A percentile compares a stretch with the other conserved stretches of the same genome.
These are phyloP conservation scores for Exsudoporus frostii DNA, from an alignment of 768 basidiomycete genomes.

Conservation along the genomic window DNA sequence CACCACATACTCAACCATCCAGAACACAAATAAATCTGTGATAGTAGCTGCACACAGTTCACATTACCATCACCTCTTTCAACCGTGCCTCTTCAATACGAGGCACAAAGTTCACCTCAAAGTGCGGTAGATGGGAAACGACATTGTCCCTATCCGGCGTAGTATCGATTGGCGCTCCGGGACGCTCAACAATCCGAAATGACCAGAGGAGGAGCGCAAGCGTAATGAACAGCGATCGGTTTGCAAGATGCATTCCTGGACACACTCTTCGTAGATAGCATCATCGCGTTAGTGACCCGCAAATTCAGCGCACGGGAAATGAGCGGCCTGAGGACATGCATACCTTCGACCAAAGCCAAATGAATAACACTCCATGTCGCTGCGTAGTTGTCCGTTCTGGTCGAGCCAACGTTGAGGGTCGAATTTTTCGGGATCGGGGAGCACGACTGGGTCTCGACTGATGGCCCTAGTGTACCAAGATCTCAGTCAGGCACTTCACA, in stretches of 20 bases:
- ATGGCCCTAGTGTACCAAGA: constrained; percentile 38
- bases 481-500: neutral
- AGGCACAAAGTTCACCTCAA: constrained; percentile 54
- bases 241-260: constrained; percentile 56
- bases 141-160: constrained; percentile 50
- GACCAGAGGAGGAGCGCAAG: constrained; percentile 61
- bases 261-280: constrained; percentile 42
- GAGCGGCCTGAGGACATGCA: neutral
- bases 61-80: constrained; percentile 13
- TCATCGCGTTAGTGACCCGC: no score
- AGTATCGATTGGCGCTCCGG: constrained; percentile 50
- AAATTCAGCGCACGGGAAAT: no score
- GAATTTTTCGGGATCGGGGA: constrained; percentile 57
- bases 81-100: constrained; percentile 24
- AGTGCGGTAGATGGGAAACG: constrained; percentile 54
- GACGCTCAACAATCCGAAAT: constrained; percentile 49
- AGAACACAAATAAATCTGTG: no score
- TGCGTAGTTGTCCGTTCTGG: constrained; percentile 39
- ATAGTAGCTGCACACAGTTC: neutral
- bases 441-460: constrained; percentile 50
- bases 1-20: neutral
- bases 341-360: constrained; percentile 54
- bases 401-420: constrained; percentile 56
- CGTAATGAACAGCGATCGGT: constrained; percentile 53
- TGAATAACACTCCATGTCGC: constrained; percentile 44